Conservation (phyloP, 192 early-diverging fungal genomes). For the Linnemannia zychae region DNA sequence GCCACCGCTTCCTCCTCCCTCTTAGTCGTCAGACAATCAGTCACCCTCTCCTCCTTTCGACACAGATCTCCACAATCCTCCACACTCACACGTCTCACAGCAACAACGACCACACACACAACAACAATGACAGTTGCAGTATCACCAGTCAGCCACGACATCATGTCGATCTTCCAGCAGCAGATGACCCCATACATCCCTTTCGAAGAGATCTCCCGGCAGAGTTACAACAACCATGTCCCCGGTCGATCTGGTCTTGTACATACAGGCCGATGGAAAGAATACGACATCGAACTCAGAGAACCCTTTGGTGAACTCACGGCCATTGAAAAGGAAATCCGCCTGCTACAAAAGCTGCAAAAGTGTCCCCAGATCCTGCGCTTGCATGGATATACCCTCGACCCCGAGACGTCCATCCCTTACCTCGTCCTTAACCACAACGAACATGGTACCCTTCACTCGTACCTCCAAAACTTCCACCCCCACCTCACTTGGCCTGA, state of each 20-base stretch:
- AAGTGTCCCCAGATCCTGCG: constrained; percentile 38
- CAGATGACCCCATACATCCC: constrained; percentile 28
- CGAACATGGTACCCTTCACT: constrained; percentile 50
- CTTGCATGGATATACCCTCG: constrained; percentile 44
- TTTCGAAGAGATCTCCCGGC: constrained; percentile 33
- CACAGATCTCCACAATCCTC: background rate
- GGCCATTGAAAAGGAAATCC: constrained; percentile 33
- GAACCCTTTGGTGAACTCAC: constrained; percentile 32
- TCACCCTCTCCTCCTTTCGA: background rate
- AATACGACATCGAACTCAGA: constrained; percentile 33
- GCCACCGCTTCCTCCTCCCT: background rate
- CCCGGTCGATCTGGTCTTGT: constrained; percentile 35
- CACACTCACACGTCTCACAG: background rate
- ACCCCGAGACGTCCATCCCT: constrained; percentile 20
- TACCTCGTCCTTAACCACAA: constrained; percentile 43
- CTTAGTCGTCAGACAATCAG: background rate
- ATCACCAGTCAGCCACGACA: constrained; percentile 24
- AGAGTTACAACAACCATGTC: constrained; percentile 27
- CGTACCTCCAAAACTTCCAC: constrained; percentile 48
- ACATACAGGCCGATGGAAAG: constrained; percentile 47
- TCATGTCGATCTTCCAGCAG: constrained; percentile 26
- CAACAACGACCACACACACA: background rate
- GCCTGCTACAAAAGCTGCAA: constrained; percentile 21
- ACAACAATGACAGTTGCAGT: constrained; percentile 42
- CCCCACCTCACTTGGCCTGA: constrained; percentile 53